Evolutionary conservation across 148 eudicot species (phyloP).

Genomic region (Rhododendron ovatum): DNA sequence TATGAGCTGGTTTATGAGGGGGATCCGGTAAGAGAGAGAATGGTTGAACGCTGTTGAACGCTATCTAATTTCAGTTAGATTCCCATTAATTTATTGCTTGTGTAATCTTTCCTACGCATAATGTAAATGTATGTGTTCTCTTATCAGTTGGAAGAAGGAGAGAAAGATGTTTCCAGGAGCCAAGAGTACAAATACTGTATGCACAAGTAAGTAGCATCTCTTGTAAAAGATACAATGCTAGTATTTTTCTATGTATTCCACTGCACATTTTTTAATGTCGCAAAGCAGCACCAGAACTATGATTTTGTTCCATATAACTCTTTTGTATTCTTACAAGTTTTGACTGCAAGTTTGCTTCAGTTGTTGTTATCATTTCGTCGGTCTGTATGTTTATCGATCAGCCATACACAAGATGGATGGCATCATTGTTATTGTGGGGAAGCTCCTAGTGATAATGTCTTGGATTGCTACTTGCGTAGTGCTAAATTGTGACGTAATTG

Average conservation of each 20-base stretch:
- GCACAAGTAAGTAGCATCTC: conserved; percentile 51
- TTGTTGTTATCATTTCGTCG: too few species aligned
- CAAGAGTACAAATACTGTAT: conserved; percentile 90
- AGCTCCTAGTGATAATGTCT: background rate
- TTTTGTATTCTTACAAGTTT: background rate
- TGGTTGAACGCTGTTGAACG: conserved; percentile 1
- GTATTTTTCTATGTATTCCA: background rate
- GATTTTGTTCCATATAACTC: background rate
- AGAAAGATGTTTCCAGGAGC: conserved; percentile 67
- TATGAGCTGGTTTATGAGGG: conserved; percentile 81
- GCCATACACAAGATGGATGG: background rate
- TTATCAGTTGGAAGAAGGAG: conserved; percentile 88
- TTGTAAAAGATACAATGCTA: background rate
- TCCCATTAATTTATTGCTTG: background rate
- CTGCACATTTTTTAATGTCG: background rate
- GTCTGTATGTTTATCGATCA: background rate
- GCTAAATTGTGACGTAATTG: background rate
- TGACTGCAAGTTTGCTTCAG: background rate
- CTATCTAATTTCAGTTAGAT: background rate
- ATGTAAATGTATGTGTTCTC: background rate
- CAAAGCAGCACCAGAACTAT: background rate
- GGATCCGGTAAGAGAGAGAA: conserved; percentile 59
- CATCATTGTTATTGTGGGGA: background rate
- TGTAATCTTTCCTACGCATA: background rate
- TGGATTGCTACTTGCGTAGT: background rate